Percentiles rank a stretch among this genome's conserved stretches.
Conservation (phyloP, 2,329 filamentous ascomycete genomes). For the Diaporthe helianthi region DNA sequence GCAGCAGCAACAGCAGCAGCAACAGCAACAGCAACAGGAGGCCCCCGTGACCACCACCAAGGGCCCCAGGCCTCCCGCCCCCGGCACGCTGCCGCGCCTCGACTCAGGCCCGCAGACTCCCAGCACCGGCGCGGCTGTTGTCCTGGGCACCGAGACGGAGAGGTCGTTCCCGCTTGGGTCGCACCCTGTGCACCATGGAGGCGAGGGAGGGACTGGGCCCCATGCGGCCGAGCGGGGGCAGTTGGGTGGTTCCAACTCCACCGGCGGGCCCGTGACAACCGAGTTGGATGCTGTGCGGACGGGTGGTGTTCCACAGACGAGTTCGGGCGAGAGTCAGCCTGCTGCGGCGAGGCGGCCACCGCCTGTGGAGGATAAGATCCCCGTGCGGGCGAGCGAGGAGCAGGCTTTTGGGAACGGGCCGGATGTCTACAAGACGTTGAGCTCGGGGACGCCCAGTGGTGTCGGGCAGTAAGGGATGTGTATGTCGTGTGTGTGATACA, state of each 20-base stretch:
- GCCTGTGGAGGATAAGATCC: neutral
- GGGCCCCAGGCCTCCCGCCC: neutral
- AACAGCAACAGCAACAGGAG: neutral
- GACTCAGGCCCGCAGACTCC: constrained; percentile 16
- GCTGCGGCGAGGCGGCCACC: neutral
- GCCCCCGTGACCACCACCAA: neutral
- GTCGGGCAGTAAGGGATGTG: neutral
- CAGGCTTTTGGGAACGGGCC: neutral
- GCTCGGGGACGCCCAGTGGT: constrained; percentile 22
- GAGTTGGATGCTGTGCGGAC: neutral
- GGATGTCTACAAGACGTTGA: neutral
- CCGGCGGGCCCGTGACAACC: neutral
- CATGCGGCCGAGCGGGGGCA: neutral
- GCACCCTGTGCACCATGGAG: neutral
- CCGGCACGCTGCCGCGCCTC: neutral
- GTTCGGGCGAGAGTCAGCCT: neutral
- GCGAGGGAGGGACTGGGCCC: neutral
- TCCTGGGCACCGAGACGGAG: constrained; percentile 22
- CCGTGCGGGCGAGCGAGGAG: neutral
- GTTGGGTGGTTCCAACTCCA: too few relatives aligned
- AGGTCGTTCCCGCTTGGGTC: constrained; percentile 25
- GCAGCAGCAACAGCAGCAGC: neutral
- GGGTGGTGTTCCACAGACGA: neutral
- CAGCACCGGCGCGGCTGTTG: constrained; percentile 5
- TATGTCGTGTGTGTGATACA: neutral